Evolutionary conservation across 1,139 yeast species (phyloP).

Genomic region (Zygoascus meyerae): DNA sequence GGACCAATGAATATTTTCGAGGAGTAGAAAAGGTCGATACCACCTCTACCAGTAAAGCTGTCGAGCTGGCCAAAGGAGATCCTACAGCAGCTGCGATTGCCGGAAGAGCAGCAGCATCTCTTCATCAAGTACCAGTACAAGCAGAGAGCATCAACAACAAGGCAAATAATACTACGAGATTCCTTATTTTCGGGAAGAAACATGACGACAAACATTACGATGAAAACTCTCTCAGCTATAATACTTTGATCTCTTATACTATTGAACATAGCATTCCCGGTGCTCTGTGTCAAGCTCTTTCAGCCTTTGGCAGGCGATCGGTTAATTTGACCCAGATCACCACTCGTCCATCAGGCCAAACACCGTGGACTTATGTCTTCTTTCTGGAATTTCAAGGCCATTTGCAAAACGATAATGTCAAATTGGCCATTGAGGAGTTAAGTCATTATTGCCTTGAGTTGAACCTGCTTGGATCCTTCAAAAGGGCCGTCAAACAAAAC

Average conservation of each 20-base stretch:
- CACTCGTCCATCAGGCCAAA: conserved; percentile 56
- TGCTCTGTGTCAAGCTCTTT: conserved; percentile 62
- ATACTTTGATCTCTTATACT: conserved; percentile 61
- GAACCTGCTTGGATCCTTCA: conserved; percentile 20
- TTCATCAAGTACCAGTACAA: conserved; percentile 56
- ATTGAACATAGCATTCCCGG: conserved; percentile 69
- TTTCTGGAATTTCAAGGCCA: conserved; percentile 57
- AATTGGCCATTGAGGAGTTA: conserved; percentile 19
- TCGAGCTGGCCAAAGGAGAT: conserved; percentile 47
- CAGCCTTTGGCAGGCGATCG: conserved; percentile 50
- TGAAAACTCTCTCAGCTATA: conserved; percentile 16
- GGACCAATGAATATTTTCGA: conserved; percentile 37
- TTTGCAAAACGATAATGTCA: conserved; percentile 18
- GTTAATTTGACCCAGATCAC: conserved; percentile 66
- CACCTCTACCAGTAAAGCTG: conserved; percentile 80
- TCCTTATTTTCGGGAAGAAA: conserved; percentile 52
- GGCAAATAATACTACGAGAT: conserved; percentile 75
- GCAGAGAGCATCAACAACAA: conserved; percentile 57
- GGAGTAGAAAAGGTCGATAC: conserved; percentile 47
- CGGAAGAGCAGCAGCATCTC: conserved; percentile 55
- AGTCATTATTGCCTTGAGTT: conserved; percentile 17
- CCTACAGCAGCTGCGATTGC: conserved; percentile 51
- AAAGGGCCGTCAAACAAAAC: background rate
- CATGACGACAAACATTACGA: conserved; percentile 11
- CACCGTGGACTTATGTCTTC: conserved; percentile 80